phyloP scores from a whole-genome alignment of 1,284 basidiomycete genomes.

The Wolfiporia cocos region DNA sequence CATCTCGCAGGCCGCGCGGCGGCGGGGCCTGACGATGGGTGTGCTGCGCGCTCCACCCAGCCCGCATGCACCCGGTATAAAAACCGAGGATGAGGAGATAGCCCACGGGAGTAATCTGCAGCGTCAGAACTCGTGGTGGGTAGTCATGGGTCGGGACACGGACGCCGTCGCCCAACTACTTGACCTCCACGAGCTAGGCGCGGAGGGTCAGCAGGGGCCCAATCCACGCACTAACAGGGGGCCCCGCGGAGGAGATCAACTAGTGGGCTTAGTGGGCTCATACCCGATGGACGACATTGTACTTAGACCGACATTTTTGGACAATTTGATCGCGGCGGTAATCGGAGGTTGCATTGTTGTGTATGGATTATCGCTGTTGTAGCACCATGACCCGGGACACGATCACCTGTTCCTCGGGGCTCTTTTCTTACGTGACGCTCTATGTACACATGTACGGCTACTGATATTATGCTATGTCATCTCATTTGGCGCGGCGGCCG shows the following conservation, averaged over 20 bases:
- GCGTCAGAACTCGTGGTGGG: constrained; percentile 15
- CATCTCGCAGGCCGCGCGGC: constrained; percentile 18
- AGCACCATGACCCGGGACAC: constrained; percentile 1
- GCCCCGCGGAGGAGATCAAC: constrained; percentile 12
- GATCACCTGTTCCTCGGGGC: background rate
- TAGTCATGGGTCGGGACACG: constrained; percentile 18
- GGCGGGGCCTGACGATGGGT: constrained; percentile 18
- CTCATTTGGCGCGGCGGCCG: too few species aligned
- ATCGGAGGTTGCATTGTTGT: constrained; percentile 17
- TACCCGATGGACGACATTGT: constrained; percentile 13
- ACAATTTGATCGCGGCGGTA: constrained; percentile 18
- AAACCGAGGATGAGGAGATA: constrained; percentile 11
- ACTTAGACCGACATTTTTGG: constrained; percentile 16
- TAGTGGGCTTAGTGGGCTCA: constrained; percentile 17
- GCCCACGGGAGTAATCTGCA: constrained; percentile 4
- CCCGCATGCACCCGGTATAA: constrained; percentile 6
- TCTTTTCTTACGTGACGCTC: constrained; percentile 3
- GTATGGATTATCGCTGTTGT: constrained; percentile 10
- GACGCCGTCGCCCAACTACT: constrained; percentile 14
- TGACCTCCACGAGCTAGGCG: constrained; percentile 5
- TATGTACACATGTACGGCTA: constrained; percentile 8
- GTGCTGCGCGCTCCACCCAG: constrained; percentile 12
- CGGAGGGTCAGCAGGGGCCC: constrained; percentile 9
- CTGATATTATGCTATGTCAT: constrained; percentile 6
- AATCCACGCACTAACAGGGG: constrained; percentile 6